Base-by-base conservation (phyloP, 2,329 filamentous ascomycete genomes). In the Chrysoporthe austroafricana region DNA sequence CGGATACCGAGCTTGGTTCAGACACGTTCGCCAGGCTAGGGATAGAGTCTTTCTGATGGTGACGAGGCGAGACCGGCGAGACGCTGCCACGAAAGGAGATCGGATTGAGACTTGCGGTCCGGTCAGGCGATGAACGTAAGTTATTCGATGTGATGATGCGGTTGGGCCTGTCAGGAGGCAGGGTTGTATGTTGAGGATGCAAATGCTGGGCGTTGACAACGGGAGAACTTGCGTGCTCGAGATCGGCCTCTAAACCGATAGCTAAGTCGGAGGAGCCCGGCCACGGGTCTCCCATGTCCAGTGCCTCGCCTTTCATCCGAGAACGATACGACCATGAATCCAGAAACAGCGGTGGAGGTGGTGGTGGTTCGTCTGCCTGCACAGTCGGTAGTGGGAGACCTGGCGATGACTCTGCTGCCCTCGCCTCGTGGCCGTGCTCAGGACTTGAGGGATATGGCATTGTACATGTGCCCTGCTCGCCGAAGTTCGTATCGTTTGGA, bases 111-210 rank as follows among this genome's bases (percentile, higher is more conserved):
- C 21, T 34, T 48, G 58, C 13, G 7, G 50, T 21, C 1, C 14
- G 34, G 7, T 60, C 54, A 18, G 34, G 21, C 32, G 34, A 39
- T 4, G 16, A 50, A 16, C 14, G 39, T 21, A 18, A 42, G 14
- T 9, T 26, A 43, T 9, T 13, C 16, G 60, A 13, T 36, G 21
- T 11, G 43, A 21, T 8, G 6, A 52, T 62, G n/a, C 62, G 62
- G 9, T 16, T 36, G 16, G 66, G 66, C n/a, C 48, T 68, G 34
- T 34, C 50, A n/a, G 50, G 62, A 16, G 66, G 50, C 1, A 62
- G 7, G 36, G 39, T 1, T 21, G 62, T 48, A 9, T 54, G 50
- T 16, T 56, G 44, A 13, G 59, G 18, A 18, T 8, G 34, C 0
- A 32, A 2, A n/a, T 48, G 57, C 11, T 26, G 36, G n/a, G 48